Evolutionary conservation across 140 eudicot species (phyloP), one percentile per base, ranked within the genome.

Genomic region (Erigeron philadelphicus): DNA sequence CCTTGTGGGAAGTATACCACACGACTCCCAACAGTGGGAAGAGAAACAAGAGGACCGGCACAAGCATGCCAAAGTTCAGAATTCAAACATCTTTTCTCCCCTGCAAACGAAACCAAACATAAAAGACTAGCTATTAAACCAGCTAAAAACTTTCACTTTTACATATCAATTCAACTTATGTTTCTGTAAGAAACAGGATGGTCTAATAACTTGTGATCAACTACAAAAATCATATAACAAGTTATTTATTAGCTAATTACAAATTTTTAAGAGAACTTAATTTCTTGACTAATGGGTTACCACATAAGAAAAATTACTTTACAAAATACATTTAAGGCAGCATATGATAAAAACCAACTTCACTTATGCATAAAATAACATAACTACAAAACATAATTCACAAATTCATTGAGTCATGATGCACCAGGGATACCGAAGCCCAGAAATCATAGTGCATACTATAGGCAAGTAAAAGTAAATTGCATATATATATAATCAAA

Each of bases 1-100:
- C 96, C 96, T 78, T 89, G 96, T 58, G 96, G 90, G 68, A 89
- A 86, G 80, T 89, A 89, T 50, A 89, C 88, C 38, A 89, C 95
- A 6, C 96, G 90, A 78, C 90, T 89, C 58, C 95, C 96, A 43
- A 86, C 72, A 5, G 82, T 81, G 3, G 96, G 96, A 16, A 89
- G 88, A 11, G 96, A 89, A 63, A 89, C 95, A 69, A 89, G 84
- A 8, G 96, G 96, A 17, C 96, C 96, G 11, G 96, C 95, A 60
- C 96, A 89, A 16, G 95, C 96, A 72, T 89, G 96, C 96, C 96
- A 89, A 40, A 89, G 95, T 80, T 89, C 96, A 6, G 96, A 89
- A 73, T 86, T 89, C 61, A 89, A 83, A 78, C 96, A 89, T 84
- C 88, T 86, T 79, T 78, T 82, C 50, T 86, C 96, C 67, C 95